Evolutionary conservation across 2,329 filamentous ascomycete species (phyloP), one percentile per base, ranked within the genome.

Genomic region (Stylonectria norvegica): DNA sequence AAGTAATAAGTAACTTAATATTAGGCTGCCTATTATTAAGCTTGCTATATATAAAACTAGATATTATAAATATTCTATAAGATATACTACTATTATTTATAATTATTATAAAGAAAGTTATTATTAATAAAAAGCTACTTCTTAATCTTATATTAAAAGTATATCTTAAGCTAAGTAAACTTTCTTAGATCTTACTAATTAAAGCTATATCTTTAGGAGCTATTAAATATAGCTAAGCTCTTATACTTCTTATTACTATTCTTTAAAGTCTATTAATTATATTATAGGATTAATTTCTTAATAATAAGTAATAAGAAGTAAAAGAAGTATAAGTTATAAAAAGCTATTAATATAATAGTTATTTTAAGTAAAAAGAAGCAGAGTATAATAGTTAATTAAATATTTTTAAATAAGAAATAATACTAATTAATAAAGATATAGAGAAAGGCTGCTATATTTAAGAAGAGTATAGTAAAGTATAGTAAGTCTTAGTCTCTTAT

Each of bases 341-440:
- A 7, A 16, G 5, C 10, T 15, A 18, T 11, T 32, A 20, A 10
- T 29, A 29, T 30, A 19, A 5, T 10, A 35, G 27, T n/a, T 28
- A 20, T 34, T 39, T 28, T 23, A 34, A 15, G 33, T 18, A 20
- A 31, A 27, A 12, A 32, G 17, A 30, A 17, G 12, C 36, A 28
- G 19, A 5, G 40, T 17, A 20, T 23, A 34, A 18, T 22, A 18
- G 5, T 18, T 17, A 34, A 34, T 20, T 34, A 34, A 40, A 28
- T 32, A 35, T 37, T 20, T 22, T 25, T 28, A 25, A 32, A n/a
- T 31, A 31, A 14, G 5, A 27, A 20, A 35, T 30, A 25, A 25
- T 25, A 25, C 12, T 25, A 25, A 25, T 25, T 25, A 25, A 30
- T 30, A 30, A 6, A 16, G 10, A 32, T 32, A 18, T 32, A 32